A percentile compares a stretch with the other conserved stretches of the same genome.
phyloP scores from a whole-genome alignment of 768 basidiomycete species.

The Stropharia rugosoannulata region DNA sequence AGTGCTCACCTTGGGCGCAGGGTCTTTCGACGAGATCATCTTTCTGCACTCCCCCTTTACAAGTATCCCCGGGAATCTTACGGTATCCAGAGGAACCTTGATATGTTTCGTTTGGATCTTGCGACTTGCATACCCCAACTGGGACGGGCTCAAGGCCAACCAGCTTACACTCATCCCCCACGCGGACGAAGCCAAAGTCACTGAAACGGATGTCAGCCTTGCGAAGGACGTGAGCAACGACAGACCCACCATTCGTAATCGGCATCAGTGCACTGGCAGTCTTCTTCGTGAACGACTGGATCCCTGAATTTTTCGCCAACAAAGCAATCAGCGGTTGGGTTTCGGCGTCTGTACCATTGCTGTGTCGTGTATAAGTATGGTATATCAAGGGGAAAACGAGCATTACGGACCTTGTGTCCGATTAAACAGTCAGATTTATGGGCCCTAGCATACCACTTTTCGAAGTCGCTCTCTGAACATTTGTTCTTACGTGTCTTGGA shows the following conservation, averaged over 20 bases:
- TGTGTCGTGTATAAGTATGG: slow-evolving; percentile 24
- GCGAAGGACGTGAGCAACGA: neutral
- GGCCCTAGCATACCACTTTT: slow-evolving; percentile 83
- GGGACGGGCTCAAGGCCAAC: slow-evolving; percentile 89
- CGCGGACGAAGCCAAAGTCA: slow-evolving; percentile 86
- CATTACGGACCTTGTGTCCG: slow-evolving; percentile 78
- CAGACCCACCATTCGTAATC: slow-evolving; percentile 90
- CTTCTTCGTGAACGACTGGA: slow-evolving; percentile 79
- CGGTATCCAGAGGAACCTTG: slow-evolving; percentile 90
- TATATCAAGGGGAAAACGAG: neutral
- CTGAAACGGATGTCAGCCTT: slow-evolving; percentile 35
- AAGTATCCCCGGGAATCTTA: slow-evolving; percentile 91
- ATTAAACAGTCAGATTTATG: slow-evolving; percentile 77
- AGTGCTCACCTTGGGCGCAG: slow-evolving; percentile 71
- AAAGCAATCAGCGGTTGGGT: slow-evolving; percentile 80
- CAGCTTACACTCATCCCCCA: slow-evolving; percentile 74
- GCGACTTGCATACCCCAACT: slow-evolving; percentile 61
- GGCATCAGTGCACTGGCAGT: slow-evolving; percentile 78
- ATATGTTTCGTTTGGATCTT: slow-evolving; percentile 56
- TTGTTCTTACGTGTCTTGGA: slow-evolving; percentile 61
- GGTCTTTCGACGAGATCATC: slow-evolving; percentile 70
- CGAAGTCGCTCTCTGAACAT: slow-evolving; percentile 73
- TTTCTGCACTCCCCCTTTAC: slow-evolving; percentile 67
- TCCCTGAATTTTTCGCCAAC: slow-evolving; percentile 89
- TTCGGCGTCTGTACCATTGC: slow-evolving; percentile 95